These are phyloP conservation scores for Pleurotus eryngii DNA, from an alignment of 768 basidiomycete species.

Conservation along the genomic window DNA sequence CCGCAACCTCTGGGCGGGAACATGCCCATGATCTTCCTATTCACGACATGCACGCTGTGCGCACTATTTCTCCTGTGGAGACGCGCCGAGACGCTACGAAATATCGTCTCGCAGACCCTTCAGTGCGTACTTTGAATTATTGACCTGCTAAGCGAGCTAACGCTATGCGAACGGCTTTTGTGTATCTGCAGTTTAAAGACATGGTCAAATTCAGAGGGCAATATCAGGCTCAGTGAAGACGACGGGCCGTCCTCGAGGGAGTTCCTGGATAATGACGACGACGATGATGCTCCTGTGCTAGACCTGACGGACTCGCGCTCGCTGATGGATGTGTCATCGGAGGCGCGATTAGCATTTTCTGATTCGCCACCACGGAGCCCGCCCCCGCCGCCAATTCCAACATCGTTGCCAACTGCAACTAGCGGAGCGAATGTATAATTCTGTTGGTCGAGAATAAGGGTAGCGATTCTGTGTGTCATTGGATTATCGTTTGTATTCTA, in stretches of 20 bases:
- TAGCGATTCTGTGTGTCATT: too few species aligned
- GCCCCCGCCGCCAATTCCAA: too few species aligned
- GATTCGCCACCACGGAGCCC: not conserved
- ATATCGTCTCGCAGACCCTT: slow-evolving; percentile 50
- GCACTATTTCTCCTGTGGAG: slow-evolving; percentile 62
- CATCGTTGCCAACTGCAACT: too few species aligned
- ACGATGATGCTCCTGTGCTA: slow-evolving; percentile 33
- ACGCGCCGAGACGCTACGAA: slow-evolving; percentile 49
- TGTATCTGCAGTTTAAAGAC: slow-evolving; percentile 47
- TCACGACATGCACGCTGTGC: slow-evolving; percentile 57
- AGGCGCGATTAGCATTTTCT: not conserved
- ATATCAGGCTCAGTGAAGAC: slow-evolving; percentile 65
- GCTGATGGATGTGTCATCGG: not conserved
- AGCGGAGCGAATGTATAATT: too few species aligned
- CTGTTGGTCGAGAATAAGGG: too few species aligned
- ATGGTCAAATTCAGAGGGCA: slow-evolving; percentile 50
- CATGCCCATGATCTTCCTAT: slow-evolving; percentile 48
- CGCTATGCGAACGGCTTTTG: too few species aligned
- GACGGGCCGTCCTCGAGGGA: slow-evolving; percentile 69
- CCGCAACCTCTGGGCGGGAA: slow-evolving; percentile 64
- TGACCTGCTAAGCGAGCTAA: not conserved
- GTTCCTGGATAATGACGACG: slow-evolving; percentile 59
- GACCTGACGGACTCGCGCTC: not conserved
- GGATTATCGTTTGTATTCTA: too few species aligned
- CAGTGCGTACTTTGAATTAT: slow-evolving; percentile 32